These are phyloP conservation scores for Hypoxylon sp. DNA, from an alignment of 2,329 filamentous ascomycete genomes.

Conservation along the genomic window DNA sequence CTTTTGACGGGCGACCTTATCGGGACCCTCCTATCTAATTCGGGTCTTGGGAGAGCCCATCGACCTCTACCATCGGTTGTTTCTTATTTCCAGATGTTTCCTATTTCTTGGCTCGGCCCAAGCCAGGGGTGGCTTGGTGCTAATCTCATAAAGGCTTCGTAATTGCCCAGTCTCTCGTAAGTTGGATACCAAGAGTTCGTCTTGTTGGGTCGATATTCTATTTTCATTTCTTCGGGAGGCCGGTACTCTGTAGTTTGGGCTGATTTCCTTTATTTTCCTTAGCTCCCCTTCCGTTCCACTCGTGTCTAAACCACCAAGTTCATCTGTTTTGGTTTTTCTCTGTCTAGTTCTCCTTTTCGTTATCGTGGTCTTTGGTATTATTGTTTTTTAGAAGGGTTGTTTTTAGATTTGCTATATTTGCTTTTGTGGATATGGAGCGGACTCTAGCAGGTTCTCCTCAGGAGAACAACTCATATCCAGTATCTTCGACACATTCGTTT, in stretches of 20 bases:
- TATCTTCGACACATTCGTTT: conserved; percentile 32
- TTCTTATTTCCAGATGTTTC: conserved; percentile 46
- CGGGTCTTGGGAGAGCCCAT: conserved; percentile 30
- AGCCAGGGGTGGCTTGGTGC: conserved; percentile 35
- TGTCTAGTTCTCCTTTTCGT: conserved; percentile 27
- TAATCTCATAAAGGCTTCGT: conserved; percentile 45
- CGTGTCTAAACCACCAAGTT: conserved; percentile 19
- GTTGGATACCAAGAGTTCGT: conserved; percentile 35
- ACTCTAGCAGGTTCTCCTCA: conserved; percentile 16
- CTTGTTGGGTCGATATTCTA: conserved; percentile 35
- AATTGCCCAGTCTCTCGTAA: conserved; percentile 36
- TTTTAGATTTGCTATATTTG: conserved; percentile 1
- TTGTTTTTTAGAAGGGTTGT: not conserved
- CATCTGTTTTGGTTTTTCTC: conserved; percentile 35
- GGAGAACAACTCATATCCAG: conserved; percentile 25
- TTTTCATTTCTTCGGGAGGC: conserved; percentile 46
- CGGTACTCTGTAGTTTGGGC: conserved; percentile 41
- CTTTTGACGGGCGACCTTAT: conserved; percentile 38
- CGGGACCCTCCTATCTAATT: conserved; percentile 42
- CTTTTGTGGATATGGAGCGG: conserved; percentile 35
- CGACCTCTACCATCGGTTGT: conserved; percentile 33
- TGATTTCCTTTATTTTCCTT: conserved; percentile 40
- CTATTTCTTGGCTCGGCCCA: conserved; percentile 47
- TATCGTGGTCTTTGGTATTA: conserved; percentile 6
- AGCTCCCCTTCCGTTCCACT: conserved; percentile 20